These are phyloP conservation scores for Calocybe gambosa DNA, from an alignment of 1,284 basidiomycete genomes.

Conservation along the genomic window DNA sequence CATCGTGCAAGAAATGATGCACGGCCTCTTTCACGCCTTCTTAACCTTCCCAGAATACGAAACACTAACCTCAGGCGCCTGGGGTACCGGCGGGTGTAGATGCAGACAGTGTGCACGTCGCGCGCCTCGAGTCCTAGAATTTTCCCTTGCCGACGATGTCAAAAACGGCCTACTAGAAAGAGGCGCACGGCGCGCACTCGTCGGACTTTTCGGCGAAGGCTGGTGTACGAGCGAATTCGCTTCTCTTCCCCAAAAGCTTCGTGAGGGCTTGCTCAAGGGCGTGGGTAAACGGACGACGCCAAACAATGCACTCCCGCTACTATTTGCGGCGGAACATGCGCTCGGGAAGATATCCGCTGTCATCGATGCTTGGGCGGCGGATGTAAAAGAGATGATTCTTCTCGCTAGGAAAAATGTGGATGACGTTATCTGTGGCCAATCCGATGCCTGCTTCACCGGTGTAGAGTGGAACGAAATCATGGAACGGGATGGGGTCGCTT, in stretches of 20 bases:
- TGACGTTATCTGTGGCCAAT: constrained; percentile 51
- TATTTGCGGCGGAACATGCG: constrained; percentile 51
- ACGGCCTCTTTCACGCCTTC: constrained; percentile 81
- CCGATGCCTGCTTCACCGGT: constrained; percentile 59
- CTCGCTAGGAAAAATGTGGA: constrained; percentile 55
- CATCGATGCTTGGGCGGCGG: constrained; percentile 66
- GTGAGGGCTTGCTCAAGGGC: constrained; percentile 65
- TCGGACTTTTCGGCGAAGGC: constrained; percentile 77
- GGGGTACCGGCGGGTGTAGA: constrained; percentile 74
- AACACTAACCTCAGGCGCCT: constrained; percentile 59
- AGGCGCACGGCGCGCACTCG: constrained; percentile 67
- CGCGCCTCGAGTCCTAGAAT: constrained; percentile 76
- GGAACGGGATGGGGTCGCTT: constrained; percentile 60
- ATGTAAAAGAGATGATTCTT: constrained; percentile 58
- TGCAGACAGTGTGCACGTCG: constrained; percentile 78
- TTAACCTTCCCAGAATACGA: constrained; percentile 74
- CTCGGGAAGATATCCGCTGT: constrained; percentile 45
- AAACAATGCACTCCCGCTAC: constrained; percentile 56
- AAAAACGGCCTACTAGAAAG: constrained; percentile 65
- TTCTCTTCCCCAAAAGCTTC: constrained; percentile 55
- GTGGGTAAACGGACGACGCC: constrained; percentile 46
- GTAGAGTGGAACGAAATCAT: constrained; percentile 70
- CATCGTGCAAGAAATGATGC: constrained; percentile 81
- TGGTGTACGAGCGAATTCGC: constrained; percentile 84
- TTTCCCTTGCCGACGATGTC: constrained; percentile 70